These are phyloP conservation scores for Boletus pseudo-olivaceus DNA, from an alignment of 768 basidiomycete species.

Conservation along the genomic window DNA sequence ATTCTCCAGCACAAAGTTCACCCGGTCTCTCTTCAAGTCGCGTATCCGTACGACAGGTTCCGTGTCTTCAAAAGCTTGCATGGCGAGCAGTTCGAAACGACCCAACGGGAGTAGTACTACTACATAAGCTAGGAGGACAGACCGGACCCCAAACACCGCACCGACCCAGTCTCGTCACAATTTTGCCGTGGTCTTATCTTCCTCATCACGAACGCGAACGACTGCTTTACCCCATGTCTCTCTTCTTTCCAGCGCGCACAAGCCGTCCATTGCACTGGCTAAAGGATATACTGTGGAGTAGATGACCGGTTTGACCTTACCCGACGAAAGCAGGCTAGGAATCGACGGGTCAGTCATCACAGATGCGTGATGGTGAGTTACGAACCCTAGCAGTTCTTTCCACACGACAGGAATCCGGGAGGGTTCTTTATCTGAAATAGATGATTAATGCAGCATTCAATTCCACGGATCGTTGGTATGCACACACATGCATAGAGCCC, in stretches of 20 bases:
- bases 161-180: slow-evolving; percentile 26
- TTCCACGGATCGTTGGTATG: background rate
- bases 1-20: slow-evolving; percentile 92
- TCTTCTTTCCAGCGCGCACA: slow-evolving; percentile 72
- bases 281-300: slow-evolving; percentile 71
- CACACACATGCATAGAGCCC: slow-evolving; percentile 70
- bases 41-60: slow-evolving; percentile 81
- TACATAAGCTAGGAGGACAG: background rate
- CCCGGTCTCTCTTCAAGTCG: slow-evolving; percentile 77
- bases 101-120: background rate
- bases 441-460: background rate
- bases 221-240: slow-evolving; percentile 93
- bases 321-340: slow-evolving; percentile 62
- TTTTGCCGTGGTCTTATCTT: slow-evolving; percentile 36
- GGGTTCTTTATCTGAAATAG: slow-evolving; percentile 57
- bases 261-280: slow-evolving; percentile 61
- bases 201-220: slow-evolving; percentile 57
- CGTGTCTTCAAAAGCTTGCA: slow-evolving; percentile 36
- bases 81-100: slow-evolving; percentile 11
- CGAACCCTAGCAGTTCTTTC: slow-evolving; percentile 63
- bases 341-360: slow-evolving; percentile 2
- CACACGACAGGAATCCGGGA: slow-evolving; percentile 65
- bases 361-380: slow-evolving; percentile 1
- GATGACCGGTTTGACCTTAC: slow-evolving; percentile 61
- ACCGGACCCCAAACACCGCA: slow-evolving; percentile 23